These are phyloP conservation scores for Pharnaceum exiguum DNA, from an alignment of 148 eudicot species.

Conservation along the genomic window DNA sequence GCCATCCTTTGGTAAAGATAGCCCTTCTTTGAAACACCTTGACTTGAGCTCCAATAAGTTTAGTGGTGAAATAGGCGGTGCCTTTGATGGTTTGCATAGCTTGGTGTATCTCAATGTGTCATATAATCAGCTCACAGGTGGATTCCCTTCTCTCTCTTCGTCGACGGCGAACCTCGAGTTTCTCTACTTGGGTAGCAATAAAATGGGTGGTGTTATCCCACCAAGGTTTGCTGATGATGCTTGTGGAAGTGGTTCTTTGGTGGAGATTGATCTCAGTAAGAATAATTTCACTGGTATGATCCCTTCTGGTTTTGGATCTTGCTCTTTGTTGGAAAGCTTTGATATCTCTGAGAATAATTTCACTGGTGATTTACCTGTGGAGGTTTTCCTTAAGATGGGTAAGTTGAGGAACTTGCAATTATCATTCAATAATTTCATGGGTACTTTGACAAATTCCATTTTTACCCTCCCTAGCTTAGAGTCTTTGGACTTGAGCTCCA, in stretches of 20 bases:
- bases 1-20: conserved; percentile 34
- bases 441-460: conserved; percentile 49
- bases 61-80: conserved; percentile 32
- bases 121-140: conserved; percentile 36
- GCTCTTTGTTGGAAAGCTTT: conserved; percentile 43
- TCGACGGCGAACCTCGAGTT: conserved; percentile 28
- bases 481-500: conserved; percentile 68
- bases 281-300: conserved; percentile 66
- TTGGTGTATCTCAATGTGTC: conserved; percentile 56
- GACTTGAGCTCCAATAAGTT: conserved; percentile 73
- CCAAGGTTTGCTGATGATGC: conserved; percentile 31
- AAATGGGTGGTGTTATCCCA: conserved; percentile 41
- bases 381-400: conserved; percentile 41
- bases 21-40: conserved; percentile 41
- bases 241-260: conserved; percentile 46
- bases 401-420: conserved; percentile 39
- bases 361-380: conserved; percentile 71
- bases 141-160: conserved; percentile 36
- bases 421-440: conserved; percentile 52
- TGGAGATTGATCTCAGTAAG: conserved; percentile 55
- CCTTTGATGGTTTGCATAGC: conserved; percentile 23
- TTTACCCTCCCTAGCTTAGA: conserved; percentile 41
- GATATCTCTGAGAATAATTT: conserved; percentile 69
- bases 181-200: conserved; percentile 41
- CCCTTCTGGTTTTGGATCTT: conserved; percentile 54